Base-by-base conservation (phyloP, 768 basidiomycete genomes). In the Trametes gibbosa region DNA sequence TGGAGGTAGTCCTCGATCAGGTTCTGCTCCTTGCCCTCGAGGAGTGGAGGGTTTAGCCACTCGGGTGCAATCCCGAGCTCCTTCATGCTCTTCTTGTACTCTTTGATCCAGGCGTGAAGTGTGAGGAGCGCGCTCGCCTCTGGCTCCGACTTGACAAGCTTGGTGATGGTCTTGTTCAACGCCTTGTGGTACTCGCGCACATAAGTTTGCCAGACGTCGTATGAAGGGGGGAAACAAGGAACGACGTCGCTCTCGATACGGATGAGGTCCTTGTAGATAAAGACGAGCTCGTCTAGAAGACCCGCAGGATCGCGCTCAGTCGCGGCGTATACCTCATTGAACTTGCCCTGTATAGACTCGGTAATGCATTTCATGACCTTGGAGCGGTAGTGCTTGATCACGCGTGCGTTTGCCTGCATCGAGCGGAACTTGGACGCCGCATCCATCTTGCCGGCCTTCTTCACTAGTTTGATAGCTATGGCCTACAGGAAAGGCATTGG, bases 1-100 rank as follows among this genome's bases (percentile, higher is more conserved):
- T 86, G 84, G 52, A 97, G 85, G 74, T 99, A 99, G 67, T 95
- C 94, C 65, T 99, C 96, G 65, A 98, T 95, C 57, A 99, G 82
- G 27, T 77, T 77, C 71, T 97, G 93, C 68, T 96, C 94, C 71
- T 95, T 94, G 58, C 97, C 96, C 58, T 94, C 95, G 34, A 99
- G 80, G n/a, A 98, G 77, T 0, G 95, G 86, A 0, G 96, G 97
- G 53, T 93, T 85, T 32, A 97, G 77, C 50, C 90, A 82, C 41
- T 93, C 93, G 0, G 84, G 76, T 0, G 93, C 81, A 24, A 98
- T 80, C 46, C 87, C 85, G 50, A 98, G 84, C 67, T 98, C 95
- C 73, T 92, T 93, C 95, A 98, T 98, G 68, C 85, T 91, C 69
- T 85, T 83, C 75, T 90, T 88, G 78, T 98, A 98, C 69, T 98